Evolutionary conservation across 345 rosid species (phyloP).

Genomic region (Heritiera littoralis): DNA sequence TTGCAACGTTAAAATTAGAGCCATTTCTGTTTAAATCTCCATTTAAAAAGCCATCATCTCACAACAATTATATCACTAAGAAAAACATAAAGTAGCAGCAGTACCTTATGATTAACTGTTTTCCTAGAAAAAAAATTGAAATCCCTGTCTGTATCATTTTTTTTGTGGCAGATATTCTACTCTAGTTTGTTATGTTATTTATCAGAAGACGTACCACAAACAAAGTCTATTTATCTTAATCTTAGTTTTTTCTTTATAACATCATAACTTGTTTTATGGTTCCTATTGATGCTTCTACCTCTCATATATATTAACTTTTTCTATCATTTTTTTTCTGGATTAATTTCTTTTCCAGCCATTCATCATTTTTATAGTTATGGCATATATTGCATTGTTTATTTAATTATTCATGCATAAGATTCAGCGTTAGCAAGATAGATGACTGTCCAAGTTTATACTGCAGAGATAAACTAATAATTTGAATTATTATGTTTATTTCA

Average conservation of each 20-base stretch:
- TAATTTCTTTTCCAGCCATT: conserved; percentile 1
- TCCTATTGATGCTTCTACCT: conserved; percentile 2
- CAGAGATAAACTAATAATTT: no score
- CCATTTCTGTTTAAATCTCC: neutral
- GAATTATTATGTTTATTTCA: no score
- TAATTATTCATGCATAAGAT: neutral
- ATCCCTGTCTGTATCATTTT: neutral
- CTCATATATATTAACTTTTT: neutral
- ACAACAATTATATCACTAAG: no score
- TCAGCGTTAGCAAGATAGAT: neutral
- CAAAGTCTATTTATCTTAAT: neutral
- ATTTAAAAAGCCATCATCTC: conserved; percentile 1
- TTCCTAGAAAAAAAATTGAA: no score
- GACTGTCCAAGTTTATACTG: no score
- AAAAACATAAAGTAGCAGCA: neutral
- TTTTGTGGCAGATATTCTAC: neutral
- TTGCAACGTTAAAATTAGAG: neutral
- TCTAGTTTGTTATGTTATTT: neutral
- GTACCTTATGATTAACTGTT: neutral
- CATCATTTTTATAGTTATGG: neutral
- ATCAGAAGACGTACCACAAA: neutral
- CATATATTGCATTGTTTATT: neutral
- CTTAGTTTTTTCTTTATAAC: neutral
- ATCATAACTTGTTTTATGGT: conserved; percentile 5
- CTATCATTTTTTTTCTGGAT: neutral